These are phyloP conservation scores for Tetrahymena borealis DNA, from an alignment of 73 alveolate species.

Conservation along the genomic window DNA sequence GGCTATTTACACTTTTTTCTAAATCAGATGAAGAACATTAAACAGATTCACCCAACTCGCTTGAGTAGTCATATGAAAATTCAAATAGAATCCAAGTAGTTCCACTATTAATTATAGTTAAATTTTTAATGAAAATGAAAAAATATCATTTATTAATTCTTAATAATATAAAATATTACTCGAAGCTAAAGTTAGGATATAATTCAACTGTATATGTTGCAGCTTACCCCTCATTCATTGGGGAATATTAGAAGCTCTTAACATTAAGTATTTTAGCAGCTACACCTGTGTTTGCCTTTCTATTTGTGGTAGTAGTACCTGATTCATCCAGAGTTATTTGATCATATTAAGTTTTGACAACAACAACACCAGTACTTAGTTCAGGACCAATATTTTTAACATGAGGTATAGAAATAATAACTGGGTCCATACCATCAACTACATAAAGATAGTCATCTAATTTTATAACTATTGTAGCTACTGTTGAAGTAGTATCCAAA, in stretches of 20 bases:
- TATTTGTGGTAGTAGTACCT: slow-evolving; percentile 28
- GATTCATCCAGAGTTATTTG: slow-evolving; percentile 28
- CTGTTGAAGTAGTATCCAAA: background rate
- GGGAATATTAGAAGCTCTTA: background rate
- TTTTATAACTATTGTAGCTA: background rate
- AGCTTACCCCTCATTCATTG: slow-evolving; percentile 24
- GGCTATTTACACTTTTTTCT: slow-evolving; percentile 22
- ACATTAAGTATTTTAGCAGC: background rate
- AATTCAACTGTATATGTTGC: slow-evolving; percentile 9
- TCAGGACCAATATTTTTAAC: slow-evolving; percentile 21
- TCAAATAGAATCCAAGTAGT: slow-evolving; percentile 17
- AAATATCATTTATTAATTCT: background rate
- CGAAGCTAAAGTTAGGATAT: background rate
- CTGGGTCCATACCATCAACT: slow-evolving; percentile 42
- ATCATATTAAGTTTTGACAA: slow-evolving; percentile 18
- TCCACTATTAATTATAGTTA: background rate
- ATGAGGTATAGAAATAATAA: slow-evolving; percentile 20
- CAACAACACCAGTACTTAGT: slow-evolving; percentile 26
- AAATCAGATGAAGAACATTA: slow-evolving; percentile 14
- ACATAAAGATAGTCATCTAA: slow-evolving; percentile 18
- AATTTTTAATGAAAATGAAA: background rate
- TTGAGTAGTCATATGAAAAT: slow-evolving; percentile 15
- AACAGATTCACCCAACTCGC: slow-evolving; percentile 24
- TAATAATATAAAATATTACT: background rate
- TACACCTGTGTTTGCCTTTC: slow-evolving; percentile 36